Percentiles rank a stretch among this genome's conserved stretches.
Evolutionary conservation across 75 land plant genomes (phyloP).

Genomic region (Pseudotsuga menziesii): DNA sequence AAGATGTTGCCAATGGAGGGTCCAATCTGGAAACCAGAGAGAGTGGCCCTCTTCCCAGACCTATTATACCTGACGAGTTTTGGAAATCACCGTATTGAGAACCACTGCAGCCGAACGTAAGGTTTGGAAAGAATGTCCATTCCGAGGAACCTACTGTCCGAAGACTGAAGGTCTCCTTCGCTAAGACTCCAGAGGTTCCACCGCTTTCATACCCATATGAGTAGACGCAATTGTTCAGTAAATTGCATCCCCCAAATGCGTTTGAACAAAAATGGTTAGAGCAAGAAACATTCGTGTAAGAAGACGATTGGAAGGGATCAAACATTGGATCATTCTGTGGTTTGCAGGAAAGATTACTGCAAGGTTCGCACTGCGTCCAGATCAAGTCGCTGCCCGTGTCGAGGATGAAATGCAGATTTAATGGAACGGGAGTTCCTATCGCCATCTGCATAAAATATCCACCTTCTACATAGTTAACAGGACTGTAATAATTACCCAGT

Average conservation of each 20-base stretch:
- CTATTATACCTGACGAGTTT: too few species aligned
- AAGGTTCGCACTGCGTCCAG: constrained; percentile 32
- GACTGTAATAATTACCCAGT: not conserved
- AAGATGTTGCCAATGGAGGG: constrained; percentile 8
- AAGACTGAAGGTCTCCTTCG: constrained; percentile 22
- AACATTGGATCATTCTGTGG: constrained; percentile 4
- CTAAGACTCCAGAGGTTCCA: constrained; percentile 20
- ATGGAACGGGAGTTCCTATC: constrained; percentile 16
- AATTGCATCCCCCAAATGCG: not conserved
- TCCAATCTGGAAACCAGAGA: constrained; percentile 21
- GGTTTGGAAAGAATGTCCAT: too few species aligned
- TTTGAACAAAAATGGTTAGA: constrained; percentile 4
- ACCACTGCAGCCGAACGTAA: too few species aligned
- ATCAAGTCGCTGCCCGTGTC: constrained; percentile 33
- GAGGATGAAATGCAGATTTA: constrained; percentile 9
- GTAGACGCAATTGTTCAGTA: not conserved
- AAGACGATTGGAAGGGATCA: constrained; percentile 16
- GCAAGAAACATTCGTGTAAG: constrained; percentile 11
- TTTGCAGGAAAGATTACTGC: not conserved
- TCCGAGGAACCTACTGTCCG: constrained; percentile 16
- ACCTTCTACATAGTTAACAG: not conserved
- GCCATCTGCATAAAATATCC: constrained; percentile 23
- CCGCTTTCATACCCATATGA: constrained; percentile 20
- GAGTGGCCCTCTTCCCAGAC: too few species aligned
- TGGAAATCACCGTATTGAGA: too few species aligned